Base-by-base conservation (phyloP, 805 yeast genomes). In the Kurtzmaniella cleridarum region DNA sequence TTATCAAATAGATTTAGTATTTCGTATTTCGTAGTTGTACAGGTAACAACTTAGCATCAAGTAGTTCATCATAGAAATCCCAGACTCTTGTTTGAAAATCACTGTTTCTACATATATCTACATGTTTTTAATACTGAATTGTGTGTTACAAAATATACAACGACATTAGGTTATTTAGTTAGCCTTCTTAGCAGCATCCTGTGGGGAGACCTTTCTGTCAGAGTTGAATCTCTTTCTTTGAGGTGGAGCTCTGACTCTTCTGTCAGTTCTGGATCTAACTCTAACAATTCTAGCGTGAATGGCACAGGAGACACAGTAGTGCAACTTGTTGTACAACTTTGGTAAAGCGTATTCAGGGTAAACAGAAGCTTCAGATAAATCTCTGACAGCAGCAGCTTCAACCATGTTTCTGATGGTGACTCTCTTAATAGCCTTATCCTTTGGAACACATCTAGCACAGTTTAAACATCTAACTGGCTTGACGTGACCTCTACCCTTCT, bases 401-500 rank as follows among this genome's bases (percentile, higher is more conserved):
- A 93, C 99, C 91, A 93, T 93, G 95, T 93, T 93, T 81, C 97
- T 87, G 86, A 93, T 84, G 75, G 96, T 89, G 82, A 93, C 95
- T 80, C 99, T 88, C 93, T 93, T 93, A 87, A 93, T 93, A 75
- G 98, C 98, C 85, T 93, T 93, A 75, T 93, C 99, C 86, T 93
- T 93, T 72, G 98, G 97, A 64, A 93, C 96, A 80, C 95, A 87
- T 76, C 95, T 88, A 65, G 96, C 85, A 78, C 99, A 93, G 96
- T 93, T 93, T 69, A 89, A 85, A 82, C 99, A 93, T 85, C 99
- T 90, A 68, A 91, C 97, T 72, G 96, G 95, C 77, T 86, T 87
- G 76, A 87, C 96, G 96, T 93, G 98, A 73, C 99, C 99, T 88
- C 99, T 93, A 73, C 98, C 98, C 81, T 89, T 90, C 95, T 93